A percentile compares a stretch with the other conserved stretches of the same genome.
phyloP scores from a whole-genome alignment of 768 basidiomycete species.

The Lentinula lateritia region DNA sequence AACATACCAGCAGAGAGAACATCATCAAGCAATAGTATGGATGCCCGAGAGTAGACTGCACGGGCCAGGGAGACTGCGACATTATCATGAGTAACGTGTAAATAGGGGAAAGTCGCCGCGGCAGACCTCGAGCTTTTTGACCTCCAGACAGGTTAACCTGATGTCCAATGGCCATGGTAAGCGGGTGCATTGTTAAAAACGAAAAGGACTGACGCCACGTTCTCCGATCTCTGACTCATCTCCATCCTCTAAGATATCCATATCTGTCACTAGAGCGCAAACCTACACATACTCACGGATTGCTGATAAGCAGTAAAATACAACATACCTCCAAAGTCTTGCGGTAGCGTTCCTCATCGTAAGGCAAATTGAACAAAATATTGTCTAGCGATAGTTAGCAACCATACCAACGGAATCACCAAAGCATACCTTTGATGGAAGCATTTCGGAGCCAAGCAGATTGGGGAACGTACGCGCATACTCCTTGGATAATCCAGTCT shows the following conservation, averaged over 20 bases:
- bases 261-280: conserved; percentile 67
- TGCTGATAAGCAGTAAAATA: conserved; percentile 13
- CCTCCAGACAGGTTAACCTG: conserved; percentile 39
- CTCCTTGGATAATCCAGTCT: conserved; percentile 71
- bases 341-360: conserved; percentile 65
- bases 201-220: conserved; percentile 65
- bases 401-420: neutral
- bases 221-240: conserved; percentile 87
- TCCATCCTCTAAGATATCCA: conserved; percentile 82
- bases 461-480: conserved; percentile 87
- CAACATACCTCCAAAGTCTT: conserved; percentile 71
- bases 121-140: conserved; percentile 59
- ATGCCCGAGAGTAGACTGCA: conserved; percentile 86
- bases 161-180: conserved; percentile 29
- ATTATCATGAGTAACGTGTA: conserved; percentile 8
- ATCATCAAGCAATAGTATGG: conserved; percentile 79
- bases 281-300: conserved; percentile 27
- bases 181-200: conserved; percentile 21
- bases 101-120: neutral
- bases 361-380: conserved; percentile 78
- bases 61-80: conserved; percentile 64
- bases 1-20: conserved; percentile 51
- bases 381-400: conserved; percentile 31
- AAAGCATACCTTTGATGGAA: conserved; percentile 43
- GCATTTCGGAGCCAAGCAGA: conserved; percentile 73